Evolutionary conservation across 2,329 filamentous ascomycete species (phyloP), one percentile per base, ranked within the genome.

Genomic region (Aspergillus sp.): DNA sequence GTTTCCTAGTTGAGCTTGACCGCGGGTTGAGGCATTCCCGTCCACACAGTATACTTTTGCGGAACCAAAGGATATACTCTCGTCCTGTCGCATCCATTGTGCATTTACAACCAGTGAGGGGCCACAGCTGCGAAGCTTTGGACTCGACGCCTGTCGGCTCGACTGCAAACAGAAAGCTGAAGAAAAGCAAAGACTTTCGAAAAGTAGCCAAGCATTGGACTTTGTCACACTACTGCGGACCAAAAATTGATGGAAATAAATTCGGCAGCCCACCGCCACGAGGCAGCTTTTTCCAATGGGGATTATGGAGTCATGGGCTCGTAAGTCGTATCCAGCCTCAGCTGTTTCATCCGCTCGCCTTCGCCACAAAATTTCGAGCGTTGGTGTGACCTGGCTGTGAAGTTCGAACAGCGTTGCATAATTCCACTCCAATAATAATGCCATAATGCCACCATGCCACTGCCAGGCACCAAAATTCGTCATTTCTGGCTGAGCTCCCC

Each of bases 231-330:
- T 46, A 53, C 51, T 50, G 51, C 47, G 33, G 39, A 45, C 39
- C 13, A 34, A 50, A 51, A 37, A 42, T 19, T 44, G 27, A 47
- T 19, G 30, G 37, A 22, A 24, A 20, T 13, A 45, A 41, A 42
- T 41, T 48, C 41, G 50, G 50, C 34, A 52, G 58, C 24, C 60
- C 61, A 62, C 58, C 41, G 66, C 67, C 67, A 69, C 66, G 68
- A 69, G 68, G 68, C 62, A 60, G 61, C 59, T 37, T 64, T 62
- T 56, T 30, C 8, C 27, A 30, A 30, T 64, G 64, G 55, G 58
- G 49, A 30, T 30, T 30, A 30, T 47, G 46, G 33, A 49, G 11
- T 49, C 15, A 11, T 13, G 27, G 19, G 13, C 30, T 11, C 30
- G 17, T 24, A 7, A 7, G 24, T 24, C 24, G 24, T 37, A 24